Conservation (phyloP, 2,329 filamentous ascomycete genomes). For the Ascocoryne sarcoides region DNA sequence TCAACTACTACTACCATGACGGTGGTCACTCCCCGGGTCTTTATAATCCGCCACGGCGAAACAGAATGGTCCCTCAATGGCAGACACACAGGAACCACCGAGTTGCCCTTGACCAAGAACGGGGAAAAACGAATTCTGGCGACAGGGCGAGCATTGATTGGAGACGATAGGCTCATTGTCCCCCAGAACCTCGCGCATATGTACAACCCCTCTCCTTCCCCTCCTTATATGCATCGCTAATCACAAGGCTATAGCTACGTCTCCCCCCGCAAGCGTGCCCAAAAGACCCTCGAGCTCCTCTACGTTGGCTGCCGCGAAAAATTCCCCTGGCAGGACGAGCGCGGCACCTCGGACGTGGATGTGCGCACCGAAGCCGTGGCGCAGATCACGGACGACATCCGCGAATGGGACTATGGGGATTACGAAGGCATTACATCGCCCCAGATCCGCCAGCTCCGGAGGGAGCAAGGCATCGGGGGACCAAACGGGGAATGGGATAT, state of each 20-base stretch:
- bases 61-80: conserved; percentile 91
- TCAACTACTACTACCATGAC: too few relatives aligned
- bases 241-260: conserved; percentile 53
- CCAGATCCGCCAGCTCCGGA: conserved; percentile 54
- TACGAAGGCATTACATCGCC: conserved; percentile 74
- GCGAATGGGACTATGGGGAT: conserved; percentile 69
- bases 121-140: conserved; percentile 68
- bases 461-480: conserved; percentile 43
- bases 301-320: conserved; percentile 60
- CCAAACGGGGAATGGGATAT: conserved; percentile 62
- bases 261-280: conserved; percentile 75
- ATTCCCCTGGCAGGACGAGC: conserved; percentile 60
- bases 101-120: conserved; percentile 74
- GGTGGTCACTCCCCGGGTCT: conserved; percentile 59
- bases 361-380: conserved; percentile 50
- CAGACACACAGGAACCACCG: conserved; percentile 74
- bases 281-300: conserved; percentile 83
- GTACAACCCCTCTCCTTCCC: conserved; percentile 34
- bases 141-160: conserved; percentile 77
- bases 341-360: conserved; percentile 29
- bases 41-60: conserved; percentile 83
- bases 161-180: conserved; percentile 75
- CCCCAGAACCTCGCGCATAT: conserved; percentile 75
- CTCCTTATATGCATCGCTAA: neutral
- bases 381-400: conserved; percentile 61